These are phyloP conservation scores for Mimosa bimucronata DNA, from an alignment of 306 rosid genomes.

Conservation along the genomic window DNA sequence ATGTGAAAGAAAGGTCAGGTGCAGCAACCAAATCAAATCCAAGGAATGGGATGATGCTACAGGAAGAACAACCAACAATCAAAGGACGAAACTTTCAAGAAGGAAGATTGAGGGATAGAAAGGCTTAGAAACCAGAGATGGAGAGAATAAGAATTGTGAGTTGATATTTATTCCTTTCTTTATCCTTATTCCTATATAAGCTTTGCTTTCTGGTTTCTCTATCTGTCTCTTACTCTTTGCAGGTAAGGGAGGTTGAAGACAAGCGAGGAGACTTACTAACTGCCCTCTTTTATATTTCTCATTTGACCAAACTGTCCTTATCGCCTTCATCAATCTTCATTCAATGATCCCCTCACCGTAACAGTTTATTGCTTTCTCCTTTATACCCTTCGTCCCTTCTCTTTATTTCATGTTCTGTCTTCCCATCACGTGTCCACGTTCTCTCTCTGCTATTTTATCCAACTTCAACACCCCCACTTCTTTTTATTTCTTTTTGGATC, in stretches of 20 bases:
- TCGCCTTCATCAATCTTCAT: constrained; percentile 39
- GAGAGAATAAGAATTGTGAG: constrained; percentile 44
- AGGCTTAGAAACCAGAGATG: not conserved
- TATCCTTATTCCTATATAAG: constrained; percentile 21
- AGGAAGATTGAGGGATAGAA: constrained; percentile 2
- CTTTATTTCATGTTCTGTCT: not conserved
- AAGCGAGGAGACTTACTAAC: constrained; percentile 67
- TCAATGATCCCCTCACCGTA: constrained; percentile 30
- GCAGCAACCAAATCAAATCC: constrained; percentile 32
- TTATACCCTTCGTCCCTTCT: constrained; percentile 19
- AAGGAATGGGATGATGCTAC: constrained; percentile 23
- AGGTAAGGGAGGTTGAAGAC: constrained; percentile 74
- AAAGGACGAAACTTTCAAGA: constrained; percentile 23
- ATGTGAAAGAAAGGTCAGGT: constrained; percentile 38
- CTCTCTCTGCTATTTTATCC: not conserved
- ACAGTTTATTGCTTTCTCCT: constrained; percentile 43
- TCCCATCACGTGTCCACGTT: not conserved
- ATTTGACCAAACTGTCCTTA: constrained; percentile 62
- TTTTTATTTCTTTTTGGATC: not conserved
- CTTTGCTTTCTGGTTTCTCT: constrained; percentile 40
- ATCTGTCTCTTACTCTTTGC: constrained; percentile 60
- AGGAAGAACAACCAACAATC: not conserved
- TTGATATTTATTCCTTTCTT: constrained; percentile 57
- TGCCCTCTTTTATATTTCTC: constrained; percentile 39
- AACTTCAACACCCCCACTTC: not conserved